Evolutionary conservation across 441 rosid genomes (phyloP), one percentile per base, ranked within the genome.

Genomic region (Isatis lusitanica): DNA sequence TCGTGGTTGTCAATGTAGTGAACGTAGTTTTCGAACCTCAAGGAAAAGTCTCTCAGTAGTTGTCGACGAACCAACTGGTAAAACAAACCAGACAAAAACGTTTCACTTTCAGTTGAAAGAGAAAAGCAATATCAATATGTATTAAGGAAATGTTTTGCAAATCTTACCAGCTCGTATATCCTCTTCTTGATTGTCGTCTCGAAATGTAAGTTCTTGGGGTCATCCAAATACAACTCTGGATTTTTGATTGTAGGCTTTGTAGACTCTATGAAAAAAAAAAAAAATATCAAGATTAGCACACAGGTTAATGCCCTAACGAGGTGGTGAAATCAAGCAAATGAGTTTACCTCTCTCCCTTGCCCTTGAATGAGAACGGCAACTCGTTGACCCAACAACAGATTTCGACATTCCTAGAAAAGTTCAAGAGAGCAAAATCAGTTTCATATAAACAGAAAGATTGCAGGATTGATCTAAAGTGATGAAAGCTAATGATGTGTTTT

Each of bases 151-250:
- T 10, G 11, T 43, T 3, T 17, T 33, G 8, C 35, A 63, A 9
- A 8, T 11, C 48, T 61, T 68, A 75, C 78, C 64, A 75, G 64
- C 16, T 75, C 64, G 26, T 31, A 68, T 21, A 15, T 21, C 43
- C 69, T 68, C 2, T 42, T 75, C 64, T 75, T 75, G 24, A 75
- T 24, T 9, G 3, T 4, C 9, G 74, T 68, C 50, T 60, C 63
- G 5, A 75, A 68, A 28, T 13, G 13, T 31, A 62, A 0, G 24
- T 75, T 75, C 4, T 42, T 24, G 7, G 78, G 78, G 68, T 75
- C 24, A 33, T 75, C 74, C 5, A 68, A 31, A 24, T 74, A 68
- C 13, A 1, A 28, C 57, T 74, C 74, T 35, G 69, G 74, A 33
- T 68, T 60, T 31, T 42, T 21, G 6, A 50, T 61, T 61, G 5